Conservation (phyloP, 2,329 filamentous ascomycete genomes). For the Fusarium euwallaceae region DNA sequence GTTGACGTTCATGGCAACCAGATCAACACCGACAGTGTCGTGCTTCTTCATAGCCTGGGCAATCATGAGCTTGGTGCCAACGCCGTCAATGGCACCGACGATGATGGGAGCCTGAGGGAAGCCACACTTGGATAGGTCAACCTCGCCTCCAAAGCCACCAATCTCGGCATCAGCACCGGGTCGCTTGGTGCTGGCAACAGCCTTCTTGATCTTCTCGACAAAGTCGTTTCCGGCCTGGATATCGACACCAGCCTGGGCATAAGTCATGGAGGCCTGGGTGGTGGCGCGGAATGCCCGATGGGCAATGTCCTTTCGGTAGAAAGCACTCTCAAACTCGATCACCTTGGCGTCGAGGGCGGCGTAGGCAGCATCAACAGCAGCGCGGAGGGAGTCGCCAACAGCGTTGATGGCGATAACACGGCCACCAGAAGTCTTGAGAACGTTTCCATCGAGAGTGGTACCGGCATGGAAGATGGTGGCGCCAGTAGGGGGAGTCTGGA, state of each 20-base stretch:
- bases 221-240: constrained; percentile 95
- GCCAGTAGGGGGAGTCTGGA: constrained; percentile 60
- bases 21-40: constrained; percentile 93
- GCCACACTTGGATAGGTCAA: constrained; percentile 74
- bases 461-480: constrained; percentile 92
- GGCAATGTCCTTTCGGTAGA: constrained; percentile 93
- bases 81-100: constrained; percentile 95
- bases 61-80: constrained; percentile 97
- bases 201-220: constrained; percentile 90
- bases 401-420: constrained; percentile 95
- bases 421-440: constrained; percentile 84
- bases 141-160: constrained; percentile 88
- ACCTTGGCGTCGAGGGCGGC: constrained; percentile 75
- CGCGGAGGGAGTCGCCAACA: constrained; percentile 77
- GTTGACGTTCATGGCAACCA: constrained; percentile 99
- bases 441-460: constrained; percentile 73
- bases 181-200: constrained; percentile 86
- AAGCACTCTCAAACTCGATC: constrained; percentile 89
- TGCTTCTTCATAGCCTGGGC: constrained; percentile 91
- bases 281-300: constrained; percentile 74
- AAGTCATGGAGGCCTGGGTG: constrained; percentile 76
- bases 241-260: constrained; percentile 92
- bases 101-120: constrained; percentile 82
- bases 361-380: constrained; percentile 91
- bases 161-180: constrained; percentile 93